Percentiles rank a stretch among this genome's conserved stretches.
Evolutionary conservation across 1,284 basidiomycete species (phyloP).

Genomic region (Phaffia rhodozyma): DNA sequence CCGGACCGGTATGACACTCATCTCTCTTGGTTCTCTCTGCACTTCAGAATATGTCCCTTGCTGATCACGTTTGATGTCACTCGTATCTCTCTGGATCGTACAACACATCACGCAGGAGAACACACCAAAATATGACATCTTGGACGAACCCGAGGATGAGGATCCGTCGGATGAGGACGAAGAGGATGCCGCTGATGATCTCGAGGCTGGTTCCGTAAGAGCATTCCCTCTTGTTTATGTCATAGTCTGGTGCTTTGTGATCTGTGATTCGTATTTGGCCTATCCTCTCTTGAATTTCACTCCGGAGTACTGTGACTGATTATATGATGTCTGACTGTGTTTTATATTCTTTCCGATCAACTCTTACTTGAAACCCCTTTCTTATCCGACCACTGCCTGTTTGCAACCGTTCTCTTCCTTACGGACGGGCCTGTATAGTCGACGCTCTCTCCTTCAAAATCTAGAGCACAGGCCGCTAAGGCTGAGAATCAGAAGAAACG

Average conservation of each 20-base stretch:
- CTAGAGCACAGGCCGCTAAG: slow-evolving; percentile 20
- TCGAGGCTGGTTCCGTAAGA: background rate
- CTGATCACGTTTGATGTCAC: background rate
- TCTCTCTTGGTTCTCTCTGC: background rate
- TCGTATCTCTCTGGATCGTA: background rate
- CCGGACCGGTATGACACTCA: slow-evolving; percentile 6
- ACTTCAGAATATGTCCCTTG: background rate
- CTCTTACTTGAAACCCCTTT: background rate
- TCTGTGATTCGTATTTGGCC: background rate
- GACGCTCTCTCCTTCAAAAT: slow-evolving; percentile 1
- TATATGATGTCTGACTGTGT: background rate
- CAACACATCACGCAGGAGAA: background rate
- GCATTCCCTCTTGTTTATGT: background rate
- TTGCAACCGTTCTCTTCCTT: no score
- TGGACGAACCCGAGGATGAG: slow-evolving; percentile 1
- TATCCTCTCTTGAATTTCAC: background rate
- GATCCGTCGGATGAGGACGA: slow-evolving; percentile 4
- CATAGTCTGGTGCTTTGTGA: background rate
- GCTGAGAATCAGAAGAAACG: slow-evolving; percentile 45
- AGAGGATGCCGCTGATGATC: slow-evolving; percentile 4
- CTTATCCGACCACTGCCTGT: no score
- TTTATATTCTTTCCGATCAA: background rate
- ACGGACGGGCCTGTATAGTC: no score
- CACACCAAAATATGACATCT: background rate
- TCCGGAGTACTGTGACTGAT: background rate